phyloP scores from a whole-genome alignment of 176 grass and related monocot genomes.

The Tuctoria greenei region DNA sequence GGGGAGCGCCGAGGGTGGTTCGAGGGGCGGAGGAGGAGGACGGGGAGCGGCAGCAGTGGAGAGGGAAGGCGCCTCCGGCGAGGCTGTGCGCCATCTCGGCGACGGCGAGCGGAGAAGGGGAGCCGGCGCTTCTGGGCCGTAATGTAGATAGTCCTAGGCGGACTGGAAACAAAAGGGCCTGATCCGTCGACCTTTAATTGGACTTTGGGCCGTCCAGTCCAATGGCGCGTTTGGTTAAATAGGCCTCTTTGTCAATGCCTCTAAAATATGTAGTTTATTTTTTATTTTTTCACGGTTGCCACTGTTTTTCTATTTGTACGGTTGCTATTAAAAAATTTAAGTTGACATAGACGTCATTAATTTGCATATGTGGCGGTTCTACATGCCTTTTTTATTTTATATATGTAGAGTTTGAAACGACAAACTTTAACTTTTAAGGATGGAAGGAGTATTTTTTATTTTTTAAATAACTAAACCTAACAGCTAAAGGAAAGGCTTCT shows the following conservation, averaged over 20 bases:
- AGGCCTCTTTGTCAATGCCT: background rate
- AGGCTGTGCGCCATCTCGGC: conserved; percentile 36
- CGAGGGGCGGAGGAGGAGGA: background rate
- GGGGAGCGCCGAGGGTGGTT: background rate
- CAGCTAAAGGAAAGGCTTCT: no score
- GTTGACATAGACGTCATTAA: no score
- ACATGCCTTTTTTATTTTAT: no score
- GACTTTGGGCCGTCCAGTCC: background rate
- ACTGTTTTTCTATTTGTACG: no score
- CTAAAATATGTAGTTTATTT: no score
- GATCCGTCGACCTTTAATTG: background rate
- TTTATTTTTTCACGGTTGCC: no score
- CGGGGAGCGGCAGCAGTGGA: conserved; percentile 4
- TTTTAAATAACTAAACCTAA: no score
- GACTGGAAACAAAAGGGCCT: background rate
- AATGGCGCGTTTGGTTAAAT: background rate
- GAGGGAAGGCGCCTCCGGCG: conserved; percentile 21
- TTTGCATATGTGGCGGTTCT: no score
- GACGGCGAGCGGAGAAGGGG: background rate
- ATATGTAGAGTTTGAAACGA: no score
- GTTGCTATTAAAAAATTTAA: no score
- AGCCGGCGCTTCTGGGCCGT: background rate
- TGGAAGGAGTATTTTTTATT: no score
- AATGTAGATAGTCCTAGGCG: background rate
- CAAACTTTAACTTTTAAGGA: no score